These are phyloP conservation scores for Coprinopsis marcescibilis DNA, from an alignment of 768 basidiomycete species.

Conservation along the genomic window DNA sequence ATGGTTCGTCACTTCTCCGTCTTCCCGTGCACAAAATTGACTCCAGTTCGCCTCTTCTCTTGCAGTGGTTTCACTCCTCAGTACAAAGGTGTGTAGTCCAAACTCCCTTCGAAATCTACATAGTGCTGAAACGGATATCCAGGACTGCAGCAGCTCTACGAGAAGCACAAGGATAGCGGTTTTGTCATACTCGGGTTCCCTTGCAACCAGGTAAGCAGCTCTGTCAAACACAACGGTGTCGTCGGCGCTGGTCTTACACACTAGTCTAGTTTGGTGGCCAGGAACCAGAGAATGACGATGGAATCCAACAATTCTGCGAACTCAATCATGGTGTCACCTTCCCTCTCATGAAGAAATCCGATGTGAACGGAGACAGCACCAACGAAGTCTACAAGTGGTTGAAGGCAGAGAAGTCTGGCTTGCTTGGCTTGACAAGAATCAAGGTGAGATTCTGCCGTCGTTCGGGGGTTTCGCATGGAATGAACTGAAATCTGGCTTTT, in stretches of 20 bases:
- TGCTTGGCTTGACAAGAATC: conserved; percentile 66
- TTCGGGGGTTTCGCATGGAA: not conserved
- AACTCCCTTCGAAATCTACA: not conserved
- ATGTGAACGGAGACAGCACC: conserved; percentile 83
- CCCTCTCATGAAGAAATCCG: conserved; percentile 88
- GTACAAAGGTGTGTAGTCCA: conserved; percentile 49
- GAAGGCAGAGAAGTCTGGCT: conserved; percentile 71
- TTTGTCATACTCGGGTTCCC: conserved; percentile 88
- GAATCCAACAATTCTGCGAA: conserved; percentile 68
- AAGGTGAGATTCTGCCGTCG: conserved; percentile 40
- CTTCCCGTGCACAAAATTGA: not conserved
- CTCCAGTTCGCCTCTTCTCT: not conserved
- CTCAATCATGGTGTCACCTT: conserved; percentile 87
- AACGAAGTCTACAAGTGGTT: conserved; percentile 85
- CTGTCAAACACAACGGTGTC: not conserved
- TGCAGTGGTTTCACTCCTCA: conserved; percentile 79
- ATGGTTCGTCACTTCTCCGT: conserved; percentile 42
- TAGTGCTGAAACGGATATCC: conserved; percentile 5
- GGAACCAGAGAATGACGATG: conserved; percentile 78
- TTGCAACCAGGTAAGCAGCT: conserved; percentile 64
- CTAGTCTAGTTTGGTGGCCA: conserved; percentile 68
- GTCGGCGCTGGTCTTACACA: not conserved
- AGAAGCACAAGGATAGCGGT: conserved; percentile 73
- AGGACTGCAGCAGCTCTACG: conserved; percentile 77
- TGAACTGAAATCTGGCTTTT: not conserved